phyloP scores from a whole-genome alignment of 169 alveolate species.

The Cyclospora cayetanensis region DNA sequence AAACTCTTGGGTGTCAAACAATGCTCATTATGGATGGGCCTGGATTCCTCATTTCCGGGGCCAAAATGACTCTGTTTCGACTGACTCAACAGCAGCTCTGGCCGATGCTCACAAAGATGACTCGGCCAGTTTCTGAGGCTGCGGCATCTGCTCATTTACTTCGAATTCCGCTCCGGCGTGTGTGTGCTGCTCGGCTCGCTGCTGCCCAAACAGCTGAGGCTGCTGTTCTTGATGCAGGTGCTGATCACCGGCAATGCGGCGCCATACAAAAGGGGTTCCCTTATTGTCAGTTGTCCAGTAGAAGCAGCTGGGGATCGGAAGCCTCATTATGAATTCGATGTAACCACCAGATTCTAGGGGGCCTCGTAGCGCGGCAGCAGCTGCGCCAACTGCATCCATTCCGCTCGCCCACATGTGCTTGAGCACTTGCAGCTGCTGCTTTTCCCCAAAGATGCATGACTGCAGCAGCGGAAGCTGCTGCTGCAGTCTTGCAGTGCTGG shows the following conservation, averaged over 20 bases:
- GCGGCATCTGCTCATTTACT: no score
- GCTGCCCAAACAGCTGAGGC: background rate
- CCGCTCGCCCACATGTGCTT: background rate
- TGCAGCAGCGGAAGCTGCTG: slow-evolving; percentile 13
- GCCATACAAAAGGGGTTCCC: background rate
- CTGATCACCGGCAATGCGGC: background rate
- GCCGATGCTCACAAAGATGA: no score
- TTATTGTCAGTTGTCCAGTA: background rate
- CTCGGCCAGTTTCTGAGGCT: no score
- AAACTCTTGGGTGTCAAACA: no score
- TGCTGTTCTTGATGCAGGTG: background rate
- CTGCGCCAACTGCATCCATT: background rate
- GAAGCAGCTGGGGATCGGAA: background rate
- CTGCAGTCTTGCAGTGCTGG: background rate
- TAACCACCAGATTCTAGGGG: background rate
- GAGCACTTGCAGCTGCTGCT: background rate
- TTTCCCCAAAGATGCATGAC: background rate
- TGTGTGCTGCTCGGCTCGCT: no score
- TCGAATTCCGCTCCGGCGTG: no score
- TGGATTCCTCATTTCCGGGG: no score
- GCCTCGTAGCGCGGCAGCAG: background rate
- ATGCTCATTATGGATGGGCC: no score
- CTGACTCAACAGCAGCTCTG: no score
- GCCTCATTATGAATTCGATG: background rate
- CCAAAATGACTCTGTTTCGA: no score